Base-by-base conservation (phyloP, 768 basidiomycete genomes). In the Naematelia aurantialba region DNA sequence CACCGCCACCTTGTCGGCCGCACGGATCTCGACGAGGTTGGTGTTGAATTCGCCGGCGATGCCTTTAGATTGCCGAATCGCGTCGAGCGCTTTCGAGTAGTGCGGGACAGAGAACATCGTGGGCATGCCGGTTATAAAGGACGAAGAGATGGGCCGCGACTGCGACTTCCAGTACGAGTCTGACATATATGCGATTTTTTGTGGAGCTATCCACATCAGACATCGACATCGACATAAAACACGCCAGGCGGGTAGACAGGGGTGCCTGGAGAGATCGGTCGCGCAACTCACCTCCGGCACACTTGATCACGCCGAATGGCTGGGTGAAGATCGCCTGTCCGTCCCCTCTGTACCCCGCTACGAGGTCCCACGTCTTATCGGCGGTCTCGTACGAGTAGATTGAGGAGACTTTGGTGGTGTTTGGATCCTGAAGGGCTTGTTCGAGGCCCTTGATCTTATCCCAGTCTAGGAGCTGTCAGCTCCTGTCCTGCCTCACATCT, bases 101-200 rank as follows among this genome's bases (percentile, higher is more conserved):
- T 98, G 93, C 72, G 92, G 91, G 55, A 96, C 93, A 67, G 85
- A 84, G 79, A 99, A 98, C 93, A 99, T 98, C 45, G 87, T 83
- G 17, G 91, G 91, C 88, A 87, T 88, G 61, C 91, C 92, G 27
- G 87, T 89, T 76, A 87, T 87, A 75, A 94, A 94, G 58, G 89
- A 84, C 2, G 81, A 81, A 10, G 87, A 82, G 81, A 74, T 82
- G 90, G 49, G 85, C 24, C 56, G 39, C 19, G 56, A 48, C 24
- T 52, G 55, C 24, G 61, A 59, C 45, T 92, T 89, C 89, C 89
- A 91, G 47, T 89, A 88, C 45, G 63, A 70, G 59, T 69, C 66
- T 30, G 74, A 61, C 67, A 70, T 73, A 62, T 73, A 70, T 42
- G 61, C 60, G 62, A 70, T 69, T 56, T 74, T 72, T 53, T 75